These are phyloP conservation scores for Pholiota conissans DNA, from an alignment of 768 basidiomycete genomes.

Conservation along the genomic window DNA sequence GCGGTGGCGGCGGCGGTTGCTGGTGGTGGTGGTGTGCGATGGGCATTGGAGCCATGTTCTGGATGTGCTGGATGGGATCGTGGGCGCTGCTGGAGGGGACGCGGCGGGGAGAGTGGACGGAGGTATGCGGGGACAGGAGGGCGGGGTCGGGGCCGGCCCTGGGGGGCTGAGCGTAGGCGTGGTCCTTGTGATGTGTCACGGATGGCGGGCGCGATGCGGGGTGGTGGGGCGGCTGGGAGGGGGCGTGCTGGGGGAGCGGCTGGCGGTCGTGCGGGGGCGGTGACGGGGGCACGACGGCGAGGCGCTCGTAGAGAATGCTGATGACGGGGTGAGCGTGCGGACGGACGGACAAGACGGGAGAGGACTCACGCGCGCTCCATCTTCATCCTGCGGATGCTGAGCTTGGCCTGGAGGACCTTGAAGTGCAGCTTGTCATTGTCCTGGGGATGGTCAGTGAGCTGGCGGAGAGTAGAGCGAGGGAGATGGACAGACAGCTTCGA, in stretches of 20 bases:
- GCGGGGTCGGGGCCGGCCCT: not conserved
- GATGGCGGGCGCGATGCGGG: not conserved
- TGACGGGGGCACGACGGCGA: conserved; percentile 60
- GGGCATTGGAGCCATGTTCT: conserved; percentile 47
- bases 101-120: not conserved
- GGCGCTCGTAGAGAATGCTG: conserved; percentile 77
- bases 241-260: conserved; percentile 26
- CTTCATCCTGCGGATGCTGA: conserved; percentile 84
- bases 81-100: conserved; percentile 26
- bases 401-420: conserved; percentile 78
- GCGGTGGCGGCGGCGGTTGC: not conserved
- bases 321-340: not conserved
- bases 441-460: conserved; percentile 34
- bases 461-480: conserved; percentile 5
- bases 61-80: conserved; percentile 47
- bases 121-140: not conserved
- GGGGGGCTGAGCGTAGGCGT: not conserved
- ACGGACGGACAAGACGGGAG: not conserved
- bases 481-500: conserved; percentile 64
- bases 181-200: not conserved
- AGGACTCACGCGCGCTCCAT: conserved; percentile 81
- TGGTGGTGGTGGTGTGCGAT: conserved; percentile 30
- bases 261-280: conserved; percentile 31
- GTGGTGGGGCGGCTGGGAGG: not conserved
- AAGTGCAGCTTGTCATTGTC: conserved; percentile 88